phyloP scores from a whole-genome alignment of 257 asterid species.

The Capsicum rhomboideum region DNA sequence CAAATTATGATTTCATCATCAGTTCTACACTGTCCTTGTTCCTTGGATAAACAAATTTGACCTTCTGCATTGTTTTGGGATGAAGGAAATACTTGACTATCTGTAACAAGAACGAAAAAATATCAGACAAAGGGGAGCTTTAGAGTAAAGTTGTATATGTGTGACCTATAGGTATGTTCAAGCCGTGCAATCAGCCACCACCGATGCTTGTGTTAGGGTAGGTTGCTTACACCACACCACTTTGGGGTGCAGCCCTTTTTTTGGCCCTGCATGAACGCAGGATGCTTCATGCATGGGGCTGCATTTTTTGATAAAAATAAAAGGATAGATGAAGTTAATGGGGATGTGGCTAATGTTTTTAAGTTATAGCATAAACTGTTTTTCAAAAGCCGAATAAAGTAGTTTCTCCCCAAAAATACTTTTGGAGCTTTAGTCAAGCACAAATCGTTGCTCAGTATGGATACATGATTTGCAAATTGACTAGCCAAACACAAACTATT shows the following conservation, averaged over 20 bases:
- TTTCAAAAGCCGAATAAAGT: not conserved
- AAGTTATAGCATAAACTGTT: not conserved
- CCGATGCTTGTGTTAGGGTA: not conserved
- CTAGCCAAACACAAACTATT: not conserved
- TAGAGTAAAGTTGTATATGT: not conserved
- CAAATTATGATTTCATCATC: slow-evolving; percentile 69
- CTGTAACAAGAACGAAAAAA: slow-evolving; percentile 24
- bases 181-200: not conserved
- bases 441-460: not conserved
- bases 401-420: not conserved
- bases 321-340: not conserved
- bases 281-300: not conserved
- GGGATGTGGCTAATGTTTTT: not conserved
- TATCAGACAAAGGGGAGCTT: not conserved
- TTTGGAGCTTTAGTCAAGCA: not conserved
- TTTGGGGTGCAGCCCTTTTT: not conserved
- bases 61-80: slow-evolving; percentile 82
- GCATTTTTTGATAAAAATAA: not conserved
- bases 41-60: slow-evolving; percentile 86
- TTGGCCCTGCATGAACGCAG: not conserved
- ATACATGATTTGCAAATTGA: no score
- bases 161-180: not conserved
- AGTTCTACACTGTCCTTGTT: slow-evolving; percentile 85
- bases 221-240: not conserved
- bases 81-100: slow-evolving; percentile 88